Base-by-base conservation (phyloP, 805 yeast species). In the Wickerhamomyces subpelliculosus region DNA sequence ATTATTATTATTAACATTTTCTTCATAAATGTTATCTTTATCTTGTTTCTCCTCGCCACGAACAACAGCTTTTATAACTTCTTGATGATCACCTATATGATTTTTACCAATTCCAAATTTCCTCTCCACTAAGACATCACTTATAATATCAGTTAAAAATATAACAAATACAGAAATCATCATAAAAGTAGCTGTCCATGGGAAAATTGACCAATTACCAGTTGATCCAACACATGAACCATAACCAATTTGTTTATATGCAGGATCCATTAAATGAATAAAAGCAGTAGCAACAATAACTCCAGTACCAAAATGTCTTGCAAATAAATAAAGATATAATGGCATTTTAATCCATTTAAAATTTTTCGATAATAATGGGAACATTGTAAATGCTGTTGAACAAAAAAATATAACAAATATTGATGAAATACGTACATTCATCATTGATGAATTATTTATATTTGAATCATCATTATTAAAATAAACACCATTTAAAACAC, bases 251-350 rank as follows among this genome's bases (percentile, higher is more conserved):
- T 43, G 49, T 1, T 34, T 44, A 31, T 52, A 51, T 13, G 80
- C 82, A 3, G 80, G 80, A 38, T 68, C 67, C 49, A 80, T 61
- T 40, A 80, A 58, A 60, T 82, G 90, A 41, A 82, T 72, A 48
- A 79, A 83, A 0, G 87, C 85, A 8, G 90, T 82, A 10, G 89
- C 83, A 4, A 82, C 65, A 48, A 82, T 82, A 33, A 82, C 89
- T 36, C 90, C 90, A 5, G 86, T 71, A 49, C 90, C 90, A 49
- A 80, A 80, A 62, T 68, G 73, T 56, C 50, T 21, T 52, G 64
- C 44, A 30, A 47, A 41, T 7, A 44, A 36, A 33, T 51, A 55
- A 18, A 48, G 48, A 27, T 45, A 48, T 19, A 41, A 35, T 50
- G 84, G 77, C 58, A 77, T 39, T 39, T 62, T 57, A 34, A 70